Evolutionary conservation across 495 filamentous ascomycete species (phyloP), one percentile per base, ranked within the genome.

Genomic region (Aspergillus heteromorphus): DNA sequence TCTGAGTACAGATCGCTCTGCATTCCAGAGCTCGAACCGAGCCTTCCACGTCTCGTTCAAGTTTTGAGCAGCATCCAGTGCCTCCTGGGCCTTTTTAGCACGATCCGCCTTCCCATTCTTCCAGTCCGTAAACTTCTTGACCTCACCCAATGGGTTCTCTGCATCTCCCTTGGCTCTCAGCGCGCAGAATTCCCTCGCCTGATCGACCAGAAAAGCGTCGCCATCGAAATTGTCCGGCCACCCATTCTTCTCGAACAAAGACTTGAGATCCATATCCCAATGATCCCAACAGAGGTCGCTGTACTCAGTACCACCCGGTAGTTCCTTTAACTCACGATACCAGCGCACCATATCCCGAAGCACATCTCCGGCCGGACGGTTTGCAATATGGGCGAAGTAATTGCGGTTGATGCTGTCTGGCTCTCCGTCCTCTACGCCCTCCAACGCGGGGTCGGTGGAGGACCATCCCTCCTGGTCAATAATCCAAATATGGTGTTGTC

Each of bases 171-270:
- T 23, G 18, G 13, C 29, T 34, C 21, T 17, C 4, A 27, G 3
- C 13, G 14, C 16, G 1, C 20, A 29, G 18, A 6, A 19, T 14
- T 18, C 31, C 31, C 20, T 40, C 45, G 31, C 29, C 18, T 38
- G 8, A 6, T 48, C 45, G 0, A 54, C 43, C 13, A 48, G 29
- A 29, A 54, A 48, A 10, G 19, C 51, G 4, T 48, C 43, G 17
- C 52, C 52, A 14, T 48, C 31, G n/a, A 54, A 54, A 0, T 19
- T 20, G n/a, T 47, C 52, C 11, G 43, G 45, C 45, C 52, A 54
- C 16, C 52, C 52, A 29, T 54, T 18, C 31, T 48, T 40, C 43
- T 17, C 6, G 17, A 48, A 54, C 43, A 54, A 14, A 7, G 2
- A 42, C 11, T 42, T 27, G 17, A 48, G 11, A 6, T 18, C 20